Conservation (phyloP, 495 filamentous ascomycete genomes). For the Saxophila tyrrhenica region DNA sequence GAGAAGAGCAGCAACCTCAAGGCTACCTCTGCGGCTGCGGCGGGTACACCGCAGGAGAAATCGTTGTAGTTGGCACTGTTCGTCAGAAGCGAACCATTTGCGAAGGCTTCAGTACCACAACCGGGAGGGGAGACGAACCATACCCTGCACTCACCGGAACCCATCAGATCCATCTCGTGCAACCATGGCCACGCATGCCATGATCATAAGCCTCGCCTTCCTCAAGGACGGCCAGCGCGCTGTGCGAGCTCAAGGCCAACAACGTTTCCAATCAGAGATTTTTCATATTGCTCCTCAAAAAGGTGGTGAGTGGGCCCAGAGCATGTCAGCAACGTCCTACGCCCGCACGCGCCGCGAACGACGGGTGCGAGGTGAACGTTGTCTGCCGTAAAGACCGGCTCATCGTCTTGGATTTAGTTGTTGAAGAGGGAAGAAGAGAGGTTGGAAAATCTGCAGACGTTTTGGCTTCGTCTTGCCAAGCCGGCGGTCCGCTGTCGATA, state of each 20-base stretch:
- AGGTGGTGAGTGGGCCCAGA: conserved; percentile 36
- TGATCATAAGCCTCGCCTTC: not conserved
- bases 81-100: too few relatives aligned
- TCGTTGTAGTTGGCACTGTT: too few relatives aligned
- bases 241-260: not conserved
- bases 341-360: too few relatives aligned
- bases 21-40: too few relatives aligned
- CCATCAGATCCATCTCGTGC: too few relatives aligned
- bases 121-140: too few relatives aligned
- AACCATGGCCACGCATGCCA: too few relatives aligned
- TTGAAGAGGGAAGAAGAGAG: conserved; percentile 21
- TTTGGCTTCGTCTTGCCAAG: not conserved
- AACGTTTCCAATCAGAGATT: conserved; percentile 35
- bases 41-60: too few relatives aligned
- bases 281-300: conserved; percentile 35
- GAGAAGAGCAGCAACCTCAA: too few relatives aligned
- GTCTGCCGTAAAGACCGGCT: conserved; percentile 33
- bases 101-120: too few relatives aligned
- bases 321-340: conserved; percentile 41
- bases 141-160: too few relatives aligned
- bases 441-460: not conserved
- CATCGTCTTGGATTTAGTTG: conserved; percentile 43
- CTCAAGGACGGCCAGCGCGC: not conserved
- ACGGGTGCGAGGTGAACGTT: conserved; percentile 28
- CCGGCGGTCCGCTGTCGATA: not conserved